A percentile compares a stretch with the other conserved stretches of the same genome.
Evolutionary conservation across 169 alveolate genomes (phyloP).

Genomic region (Plasmodium gallinaceum): DNA sequence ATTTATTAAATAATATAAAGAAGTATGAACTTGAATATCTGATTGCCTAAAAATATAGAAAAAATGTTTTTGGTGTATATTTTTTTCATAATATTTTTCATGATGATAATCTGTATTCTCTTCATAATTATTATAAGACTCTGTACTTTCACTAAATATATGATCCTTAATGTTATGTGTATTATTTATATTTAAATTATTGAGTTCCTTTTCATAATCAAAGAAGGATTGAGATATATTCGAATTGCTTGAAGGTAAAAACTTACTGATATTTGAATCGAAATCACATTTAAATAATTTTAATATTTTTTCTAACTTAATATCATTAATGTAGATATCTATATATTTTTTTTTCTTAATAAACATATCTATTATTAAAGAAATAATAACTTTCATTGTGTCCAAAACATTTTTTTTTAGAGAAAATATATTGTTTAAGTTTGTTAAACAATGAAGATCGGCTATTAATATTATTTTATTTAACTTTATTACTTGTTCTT

Average conservation of each 20-base stretch:
- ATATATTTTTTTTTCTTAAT: slow-evolving; percentile 45
- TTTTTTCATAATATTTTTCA: background rate
- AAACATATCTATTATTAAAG: slow-evolving; percentile 69
- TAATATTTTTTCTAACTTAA: slow-evolving; percentile 36
- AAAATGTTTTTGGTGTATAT: slow-evolving; percentile 43
- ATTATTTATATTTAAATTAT: background rate
- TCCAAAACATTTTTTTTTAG: slow-evolving; percentile 37
- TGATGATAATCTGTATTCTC: background rate
- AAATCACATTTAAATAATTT: background rate
- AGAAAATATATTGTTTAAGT: slow-evolving; percentile 26
- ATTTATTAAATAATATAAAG: slow-evolving; percentile 63
- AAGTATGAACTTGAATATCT: slow-evolving; percentile 58
- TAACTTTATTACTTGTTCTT: slow-evolving; percentile 8
- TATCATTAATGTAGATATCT: slow-evolving; percentile 33
- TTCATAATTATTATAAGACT: background rate
- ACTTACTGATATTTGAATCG: background rate
- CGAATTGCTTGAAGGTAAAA: background rate
- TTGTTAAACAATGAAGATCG: slow-evolving; percentile 57
- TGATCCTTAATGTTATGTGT: background rate
- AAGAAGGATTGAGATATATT: background rate
- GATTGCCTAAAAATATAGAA: slow-evolving; percentile 63
- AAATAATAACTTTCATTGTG: slow-evolving; percentile 37
- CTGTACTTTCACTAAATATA: background rate
- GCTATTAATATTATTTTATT: slow-evolving; percentile 62
- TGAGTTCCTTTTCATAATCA: background rate